Evolutionary conservation across 1,284 basidiomycete species (phyloP).

Genomic region (Neotropicomus parvogracilis): DNA sequence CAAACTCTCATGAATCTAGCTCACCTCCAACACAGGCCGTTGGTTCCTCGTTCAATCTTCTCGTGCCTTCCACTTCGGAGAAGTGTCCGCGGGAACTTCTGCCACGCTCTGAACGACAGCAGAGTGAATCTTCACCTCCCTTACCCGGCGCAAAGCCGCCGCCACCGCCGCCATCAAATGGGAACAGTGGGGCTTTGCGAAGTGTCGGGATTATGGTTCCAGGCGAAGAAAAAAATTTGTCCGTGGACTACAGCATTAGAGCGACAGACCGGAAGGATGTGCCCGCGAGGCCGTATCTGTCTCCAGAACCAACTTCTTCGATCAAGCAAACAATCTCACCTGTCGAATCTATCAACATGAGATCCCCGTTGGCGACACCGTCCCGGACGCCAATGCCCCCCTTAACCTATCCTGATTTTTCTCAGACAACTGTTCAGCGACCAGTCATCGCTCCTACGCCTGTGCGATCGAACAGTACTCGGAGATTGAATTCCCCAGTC

Average conservation of each 20-base stretch:
- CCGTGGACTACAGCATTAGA: constrained; percentile 2
- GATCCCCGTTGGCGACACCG: constrained; percentile 13
- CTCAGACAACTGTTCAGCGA: constrained; percentile 20
- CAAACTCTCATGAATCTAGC: constrained; percentile 1
- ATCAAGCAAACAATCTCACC: constrained; percentile 4
- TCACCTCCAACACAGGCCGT: constrained; percentile 4
- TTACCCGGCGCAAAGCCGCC: background rate
- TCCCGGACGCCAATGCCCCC: constrained; percentile 11
- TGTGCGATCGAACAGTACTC: constrained; percentile 12
- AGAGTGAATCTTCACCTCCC: constrained; percentile 3
- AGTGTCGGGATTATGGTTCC: background rate
- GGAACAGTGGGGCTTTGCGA: constrained; percentile 1
- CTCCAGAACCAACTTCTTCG: constrained; percentile 5
- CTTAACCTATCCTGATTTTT: constrained; percentile 11
- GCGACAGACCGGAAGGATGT: constrained; percentile 16
- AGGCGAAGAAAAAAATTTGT: background rate
- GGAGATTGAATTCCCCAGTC: constrained; percentile 29
- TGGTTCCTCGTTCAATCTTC: constrained; percentile 2
- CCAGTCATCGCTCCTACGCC: constrained; percentile 23
- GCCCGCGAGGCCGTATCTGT: constrained; percentile 31
- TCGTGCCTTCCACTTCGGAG: background rate
- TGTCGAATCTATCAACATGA: background rate
- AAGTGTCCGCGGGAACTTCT: background rate
- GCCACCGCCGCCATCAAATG: constrained; percentile 1
- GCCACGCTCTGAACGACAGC: constrained; percentile 5